Evolutionary conservation across 2,329 filamentous ascomycete species (phyloP), one percentile per base, ranked within the genome.

Genomic region (Fusarium begoniae): DNA sequence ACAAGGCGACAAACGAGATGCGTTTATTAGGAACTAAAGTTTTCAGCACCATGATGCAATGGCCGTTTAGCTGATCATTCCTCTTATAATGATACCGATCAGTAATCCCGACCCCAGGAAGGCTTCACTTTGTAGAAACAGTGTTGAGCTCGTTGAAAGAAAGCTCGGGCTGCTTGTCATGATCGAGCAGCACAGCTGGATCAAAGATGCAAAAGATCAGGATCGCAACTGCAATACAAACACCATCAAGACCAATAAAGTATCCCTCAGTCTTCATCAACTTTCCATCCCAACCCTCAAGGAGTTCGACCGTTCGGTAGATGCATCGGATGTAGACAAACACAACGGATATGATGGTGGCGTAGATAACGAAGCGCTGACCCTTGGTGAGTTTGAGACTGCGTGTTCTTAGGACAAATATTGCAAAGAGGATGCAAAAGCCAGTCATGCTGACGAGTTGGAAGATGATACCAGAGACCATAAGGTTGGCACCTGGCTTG

Each of bases 381-480:
- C 68, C 61, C 20, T 37, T 77, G 14, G 83, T 73, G 20, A 83
- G 81, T 7, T 79, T 53, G 9, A 82, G 73, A 26, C 81, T 56
- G 0, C 82, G 54, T 8, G 80, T 78, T 17, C 85, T 82, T 12
- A 80, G 78, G 28, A 84, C 64, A 66, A 87, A 87, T 40, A 79
- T 77, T 5, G 72, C 66, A 15, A 84, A 81, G 17, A 83, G 82
- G 22, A 80, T 50, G 26, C 83, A 81, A 72, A 88, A 88, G 28
- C 85, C 75, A 10, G 83, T 84, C 77, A 87, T 87, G n/a, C 83
- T 84, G 63, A 80, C 80, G 17, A 88, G 80, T 63, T 88, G 86
- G 78, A 88, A 87, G 40, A 86, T 80, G 65, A 88, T 86, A 63
- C 86, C 86, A 3, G 82, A 83, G 15, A 87, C 83, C 86, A 88